Evolutionary conservation across 208 protist species (phyloP).

Genomic region (Trypanosoma rangeli): DNA sequence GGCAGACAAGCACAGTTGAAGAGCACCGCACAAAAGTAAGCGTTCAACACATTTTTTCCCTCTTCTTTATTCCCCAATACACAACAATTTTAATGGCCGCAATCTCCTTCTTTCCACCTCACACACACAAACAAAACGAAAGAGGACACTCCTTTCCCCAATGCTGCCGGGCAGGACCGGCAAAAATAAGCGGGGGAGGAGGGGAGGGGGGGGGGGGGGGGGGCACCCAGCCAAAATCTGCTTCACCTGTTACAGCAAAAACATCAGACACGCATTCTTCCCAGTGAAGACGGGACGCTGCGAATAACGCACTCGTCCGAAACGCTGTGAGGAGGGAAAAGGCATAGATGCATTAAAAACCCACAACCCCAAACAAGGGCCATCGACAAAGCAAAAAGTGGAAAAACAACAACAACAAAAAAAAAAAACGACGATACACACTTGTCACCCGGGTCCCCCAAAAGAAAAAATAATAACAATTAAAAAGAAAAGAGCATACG

Average conservation of each 20-base stretch:
- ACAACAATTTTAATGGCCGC: not conserved
- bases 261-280: not conserved
- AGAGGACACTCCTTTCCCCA: not conserved
- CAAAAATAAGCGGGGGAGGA: too few species aligned
- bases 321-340: not conserved
- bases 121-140: not conserved
- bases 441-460: not conserved
- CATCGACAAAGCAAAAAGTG: not conserved
- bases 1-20: not conserved
- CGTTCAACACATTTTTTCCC: not conserved
- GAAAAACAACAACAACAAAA: conserved; percentile 23
- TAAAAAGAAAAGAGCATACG: not conserved
- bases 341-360: not conserved
- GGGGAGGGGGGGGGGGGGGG: too few species aligned
- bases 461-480: not conserved
- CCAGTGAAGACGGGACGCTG: not conserved
- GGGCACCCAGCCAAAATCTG: too few species aligned
- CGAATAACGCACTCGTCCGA: not conserved
- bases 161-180: not conserved
- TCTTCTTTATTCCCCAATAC: not conserved
- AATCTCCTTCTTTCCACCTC: not conserved
- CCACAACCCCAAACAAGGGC: not conserved
- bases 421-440: not conserved
- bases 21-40: not conserved
- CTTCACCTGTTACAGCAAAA: not conserved